Evolutionary conservation across 148 eudicot species (phyloP), one percentile per base, ranked within the genome.

Genomic region (Rhododendron ovatum): DNA sequence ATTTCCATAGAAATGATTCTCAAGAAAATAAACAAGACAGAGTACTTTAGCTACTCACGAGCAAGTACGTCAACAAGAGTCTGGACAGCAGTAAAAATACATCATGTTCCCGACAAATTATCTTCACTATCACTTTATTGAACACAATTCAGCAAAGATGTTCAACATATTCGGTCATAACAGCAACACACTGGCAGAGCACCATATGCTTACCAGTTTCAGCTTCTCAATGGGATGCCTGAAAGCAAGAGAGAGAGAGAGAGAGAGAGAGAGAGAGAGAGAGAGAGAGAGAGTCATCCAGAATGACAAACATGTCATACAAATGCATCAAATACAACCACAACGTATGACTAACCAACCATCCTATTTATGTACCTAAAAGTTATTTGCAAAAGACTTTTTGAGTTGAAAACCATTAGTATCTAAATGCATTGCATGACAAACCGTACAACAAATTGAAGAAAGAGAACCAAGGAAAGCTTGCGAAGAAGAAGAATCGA

Each of bases 141-240:
- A 69, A 83, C 50, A 69, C 43, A 83, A 83, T 13, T 69, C 63
- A 83, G 71, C 78, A 83, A 69, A 83, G 43, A 43, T n/a, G 18
- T 83, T 67, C n/a, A 7, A 43, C 51, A 83, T 37, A 63, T 80
- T 80, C 24, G 14, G 7, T 30, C 75, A 39, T 39, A 43, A 75
- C 28, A 47, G 30, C 18, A 65, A 15, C 55, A 81, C 37, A 57
- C 78, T 3, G 30, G 67, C 55, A 33, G 26, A 53, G 84, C n/a
- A 13, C 82, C 79, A 11, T 20, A 35, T 35, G 2, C 17, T 65
- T 87, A 61, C 65, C 61, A 75, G 14, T 33, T 45, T 50, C 45
- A 35, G 63, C 47, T 74, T 78, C 76, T 88, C 82, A 88, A 85
- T 88, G 85, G 57, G 89, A 88, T 73, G 24, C 87, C 89, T 88